Evolutionary conservation across 2,329 filamentous ascomycete genomes (phyloP).

Genomic region (Coleophoma eucalyptorum): DNA sequence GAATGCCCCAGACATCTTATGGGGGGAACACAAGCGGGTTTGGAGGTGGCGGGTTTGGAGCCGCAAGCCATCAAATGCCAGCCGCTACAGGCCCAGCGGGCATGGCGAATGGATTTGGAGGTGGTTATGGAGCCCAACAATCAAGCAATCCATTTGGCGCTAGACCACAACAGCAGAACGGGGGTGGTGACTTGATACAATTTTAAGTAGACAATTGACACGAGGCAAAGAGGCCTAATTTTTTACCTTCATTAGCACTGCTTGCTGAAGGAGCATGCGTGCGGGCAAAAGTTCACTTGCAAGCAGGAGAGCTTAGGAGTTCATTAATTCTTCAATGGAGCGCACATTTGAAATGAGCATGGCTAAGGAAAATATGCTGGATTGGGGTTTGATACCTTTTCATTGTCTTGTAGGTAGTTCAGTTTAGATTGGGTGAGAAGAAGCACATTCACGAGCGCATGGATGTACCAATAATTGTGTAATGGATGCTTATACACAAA

Average conservation of each 20-base stretch:
- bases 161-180: slow-evolving; percentile 38
- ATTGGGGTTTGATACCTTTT: slow-evolving; percentile 8
- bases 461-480: not conserved
- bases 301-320: too few relatives aligned
- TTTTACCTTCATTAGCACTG: slow-evolving; percentile 8
- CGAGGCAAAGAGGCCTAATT: slow-evolving; percentile 1
- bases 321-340: not conserved
- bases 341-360: not conserved
- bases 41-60: slow-evolving; percentile 11
- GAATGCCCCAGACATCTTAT: slow-evolving; percentile 61
- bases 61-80: slow-evolving; percentile 39
- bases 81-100: slow-evolving; percentile 54
- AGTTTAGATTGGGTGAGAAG: slow-evolving; percentile 17
- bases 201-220: slow-evolving; percentile 14
- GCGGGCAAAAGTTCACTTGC: not conserved
- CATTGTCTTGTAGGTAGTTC: slow-evolving; percentile 8
- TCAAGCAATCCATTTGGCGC: slow-evolving; percentile 53
- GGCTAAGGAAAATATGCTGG: slow-evolving; percentile 9
- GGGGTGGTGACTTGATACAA: slow-evolving; percentile 26
- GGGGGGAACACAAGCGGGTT: slow-evolving; percentile 31
- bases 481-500: too few relatives aligned
- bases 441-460: slow-evolving; percentile 16
- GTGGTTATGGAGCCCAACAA: slow-evolving; percentile 32
- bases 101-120: slow-evolving; percentile 43
- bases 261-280: not conserved